Evolutionary conservation across 108 stramenopile genomes (phyloP).

Genomic region (Halocafeteria seosinensis): DNA sequence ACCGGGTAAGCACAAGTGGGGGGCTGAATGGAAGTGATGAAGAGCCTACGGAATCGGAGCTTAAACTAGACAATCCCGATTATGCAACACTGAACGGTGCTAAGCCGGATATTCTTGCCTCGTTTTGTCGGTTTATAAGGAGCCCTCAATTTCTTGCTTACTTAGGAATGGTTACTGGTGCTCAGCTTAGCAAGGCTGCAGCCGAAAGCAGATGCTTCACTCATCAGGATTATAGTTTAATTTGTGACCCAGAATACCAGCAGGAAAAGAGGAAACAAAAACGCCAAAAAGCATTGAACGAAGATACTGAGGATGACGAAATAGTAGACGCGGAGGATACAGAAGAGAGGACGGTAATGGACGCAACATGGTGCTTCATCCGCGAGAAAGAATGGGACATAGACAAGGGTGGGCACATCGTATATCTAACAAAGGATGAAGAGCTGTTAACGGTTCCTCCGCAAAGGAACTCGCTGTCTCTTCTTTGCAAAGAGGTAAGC

Average conservation of each 20-base stretch:
- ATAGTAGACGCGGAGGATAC: neutral
- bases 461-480: neutral
- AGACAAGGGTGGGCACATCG: conserved; percentile 1
- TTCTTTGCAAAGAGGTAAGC: neutral
- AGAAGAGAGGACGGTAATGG: neutral
- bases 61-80: too few species aligned
- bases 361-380: neutral
- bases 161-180: neutral
- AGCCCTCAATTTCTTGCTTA: neutral
- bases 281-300: neutral
- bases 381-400: neutral
- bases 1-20: neutral
- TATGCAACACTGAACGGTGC: too few species aligned
- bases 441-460: conserved; percentile 5
- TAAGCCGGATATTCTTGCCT: too few species aligned
- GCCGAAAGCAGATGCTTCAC: neutral
- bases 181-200: neutral
- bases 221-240: neutral
- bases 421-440: conserved; percentile 3
- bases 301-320: neutral
- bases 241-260: neutral
- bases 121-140: neutral
- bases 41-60: too few species aligned
- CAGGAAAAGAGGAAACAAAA: neutral
- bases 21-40: too few species aligned